These are phyloP conservation scores for Glycyrrhiza uralensis DNA, from an alignment of 306 rosid species.

Conservation along the genomic window DNA sequence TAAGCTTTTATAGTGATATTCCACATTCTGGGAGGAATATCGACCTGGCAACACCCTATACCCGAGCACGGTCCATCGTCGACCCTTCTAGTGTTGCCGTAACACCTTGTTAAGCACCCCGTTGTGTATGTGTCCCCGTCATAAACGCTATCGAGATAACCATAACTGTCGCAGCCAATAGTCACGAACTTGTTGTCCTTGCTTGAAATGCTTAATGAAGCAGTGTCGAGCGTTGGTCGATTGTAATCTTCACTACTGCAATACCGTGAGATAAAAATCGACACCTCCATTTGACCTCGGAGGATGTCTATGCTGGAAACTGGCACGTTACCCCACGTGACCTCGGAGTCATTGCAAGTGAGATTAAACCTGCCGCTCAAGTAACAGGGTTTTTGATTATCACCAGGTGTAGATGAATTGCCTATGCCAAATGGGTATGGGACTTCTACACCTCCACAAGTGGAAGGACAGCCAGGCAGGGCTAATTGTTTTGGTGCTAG, in stretches of 20 bases:
- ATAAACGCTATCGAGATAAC: neutral
- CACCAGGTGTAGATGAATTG: neutral
- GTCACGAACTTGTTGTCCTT: neutral
- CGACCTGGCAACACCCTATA: conserved; percentile 1
- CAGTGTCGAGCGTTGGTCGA: too few relatives aligned
- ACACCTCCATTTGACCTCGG: conserved; percentile 7
- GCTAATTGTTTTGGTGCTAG: too few relatives aligned
- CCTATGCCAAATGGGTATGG: conserved; percentile 43
- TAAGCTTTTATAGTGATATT: too few relatives aligned
- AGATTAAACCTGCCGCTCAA: neutral
- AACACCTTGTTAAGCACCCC: too few relatives aligned
- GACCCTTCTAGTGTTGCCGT: too few relatives aligned
- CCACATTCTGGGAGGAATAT: neutral
- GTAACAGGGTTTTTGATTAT: neutral
- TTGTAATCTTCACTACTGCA: too few relatives aligned
- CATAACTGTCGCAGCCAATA: neutral
- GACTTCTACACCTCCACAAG: neutral
- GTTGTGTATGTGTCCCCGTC: too few relatives aligned
- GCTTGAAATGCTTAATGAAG: neutral
- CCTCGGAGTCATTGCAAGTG: neutral
- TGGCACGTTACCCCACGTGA: neutral
- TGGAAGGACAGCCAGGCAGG: too few relatives aligned
- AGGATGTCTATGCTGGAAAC: neutral
- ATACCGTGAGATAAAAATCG: neutral
- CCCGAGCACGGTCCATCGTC: neutral